Evolutionary conservation across 2,329 filamentous ascomycete genomes (phyloP), one percentile per base, ranked within the genome.

Genomic region (Sporothrix curviconia): DNA sequence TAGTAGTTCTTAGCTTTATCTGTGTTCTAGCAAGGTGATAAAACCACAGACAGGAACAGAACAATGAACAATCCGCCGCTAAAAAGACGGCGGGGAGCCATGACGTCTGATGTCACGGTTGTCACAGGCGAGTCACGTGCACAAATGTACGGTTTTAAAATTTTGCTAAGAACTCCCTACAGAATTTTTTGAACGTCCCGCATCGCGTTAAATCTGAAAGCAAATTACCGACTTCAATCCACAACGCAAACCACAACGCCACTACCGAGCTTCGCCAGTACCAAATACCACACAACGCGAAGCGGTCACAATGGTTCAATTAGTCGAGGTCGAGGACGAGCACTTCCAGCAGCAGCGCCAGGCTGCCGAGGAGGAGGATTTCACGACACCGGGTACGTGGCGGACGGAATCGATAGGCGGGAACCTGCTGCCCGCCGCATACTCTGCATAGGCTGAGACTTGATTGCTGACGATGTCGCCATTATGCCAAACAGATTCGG

Each of bases 251-350:
- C n/a, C 25, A 58, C 28, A 3, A 25, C 24, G 24, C 15, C 37
- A 34, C 52, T 30, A 5, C 22, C 15, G 17, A 36, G 19, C 7
- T 12, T 7, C 6, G 15, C 19, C 28, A 34, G 4, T 11, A 14
- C 3, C n/a, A 4, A 12, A 46, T 39, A 24, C 5, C 52, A 56
- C 47, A 36, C 22, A 49, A n/a, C n/a, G n/a, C 25, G 28, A 7
- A 40, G 39, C 51, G 25, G 37, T 28, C 55, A 62, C 37, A 11
- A 96, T 97, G 92, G 92, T 97, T 74, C 90, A 92, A 76, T 89
- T 97, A 71, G 89, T 90, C 71, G 92, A 97, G 80, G 92, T 97
- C 70, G 87, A 95, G 71, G 92, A 97, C 72, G 92, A 96, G 81
- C 89, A 95, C 76, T 95, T 96, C 79, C 80, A 87, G 76, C 78